These are phyloP conservation scores for Vigna nakashimae DNA, from an alignment of 306 rosid genomes.

Conservation along the genomic window DNA sequence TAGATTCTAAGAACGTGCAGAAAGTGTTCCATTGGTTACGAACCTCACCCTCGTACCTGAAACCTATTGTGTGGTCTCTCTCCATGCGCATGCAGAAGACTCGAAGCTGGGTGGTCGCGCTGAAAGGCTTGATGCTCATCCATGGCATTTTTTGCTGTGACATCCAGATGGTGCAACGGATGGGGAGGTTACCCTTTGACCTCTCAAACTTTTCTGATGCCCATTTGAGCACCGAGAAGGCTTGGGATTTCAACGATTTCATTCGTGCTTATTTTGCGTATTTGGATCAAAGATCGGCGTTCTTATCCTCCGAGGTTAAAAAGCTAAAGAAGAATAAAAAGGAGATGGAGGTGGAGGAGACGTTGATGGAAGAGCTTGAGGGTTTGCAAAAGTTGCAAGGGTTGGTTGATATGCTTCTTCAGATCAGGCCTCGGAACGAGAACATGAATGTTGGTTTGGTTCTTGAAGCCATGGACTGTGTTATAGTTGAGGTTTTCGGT, in stretches of 20 bases:
- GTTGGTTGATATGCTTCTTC: slow-evolving; percentile 62
- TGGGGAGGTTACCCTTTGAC: slow-evolving; percentile 81
- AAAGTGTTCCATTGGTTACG: slow-evolving; percentile 78
- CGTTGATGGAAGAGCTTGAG: slow-evolving; percentile 63
- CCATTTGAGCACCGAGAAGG: slow-evolving; percentile 30
- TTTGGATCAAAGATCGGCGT: slow-evolving; percentile 59
- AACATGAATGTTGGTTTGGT: slow-evolving; percentile 45
- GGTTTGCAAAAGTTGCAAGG: slow-evolving; percentile 60
- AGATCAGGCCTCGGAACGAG: slow-evolving; percentile 52
- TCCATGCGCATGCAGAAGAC: slow-evolving; percentile 73
- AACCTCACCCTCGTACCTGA: slow-evolving; percentile 64
- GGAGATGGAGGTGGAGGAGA: slow-evolving; percentile 39
- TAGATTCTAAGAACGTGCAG: slow-evolving; percentile 68
- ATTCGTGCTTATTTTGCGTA: slow-evolving; percentile 65
- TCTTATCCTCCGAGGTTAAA: slow-evolving; percentile 42
- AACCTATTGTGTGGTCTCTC: slow-evolving; percentile 60
- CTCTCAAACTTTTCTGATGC: slow-evolving; percentile 63
- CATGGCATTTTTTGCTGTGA: slow-evolving; percentile 75
- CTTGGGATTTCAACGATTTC: slow-evolving; percentile 56
- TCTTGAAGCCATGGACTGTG: slow-evolving; percentile 85
- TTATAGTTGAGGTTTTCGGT: slow-evolving; percentile 68
- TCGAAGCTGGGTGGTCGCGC: slow-evolving; percentile 72
- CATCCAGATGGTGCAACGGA: slow-evolving; percentile 49
- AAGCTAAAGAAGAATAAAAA: not conserved
- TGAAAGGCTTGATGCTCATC: slow-evolving; percentile 88